A percentile compares a stretch with the other conserved stretches of the same genome.
Conservation (phyloP, 2,329 filamentous ascomycete species). For the Byssoonygena ceratinophila region DNA sequence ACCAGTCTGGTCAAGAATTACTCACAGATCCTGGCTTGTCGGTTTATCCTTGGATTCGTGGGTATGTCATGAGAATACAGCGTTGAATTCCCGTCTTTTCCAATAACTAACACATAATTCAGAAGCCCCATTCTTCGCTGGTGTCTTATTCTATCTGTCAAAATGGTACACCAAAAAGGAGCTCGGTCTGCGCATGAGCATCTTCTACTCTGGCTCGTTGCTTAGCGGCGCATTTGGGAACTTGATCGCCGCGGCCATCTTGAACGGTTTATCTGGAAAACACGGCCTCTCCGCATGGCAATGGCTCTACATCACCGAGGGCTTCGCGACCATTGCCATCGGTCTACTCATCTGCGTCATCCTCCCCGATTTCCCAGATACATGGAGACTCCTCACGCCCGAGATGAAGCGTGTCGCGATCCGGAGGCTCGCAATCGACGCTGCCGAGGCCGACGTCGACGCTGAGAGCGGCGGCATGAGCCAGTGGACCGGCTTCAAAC, state of each 20-base stretch:
- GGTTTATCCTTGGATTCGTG: conserved; percentile 38
- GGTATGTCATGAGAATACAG: conserved; percentile 15
- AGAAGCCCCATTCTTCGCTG: conserved; percentile 41
- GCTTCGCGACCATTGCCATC: conserved; percentile 27
- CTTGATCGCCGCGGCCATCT: conserved; percentile 44
- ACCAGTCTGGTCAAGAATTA: conserved; percentile 37
- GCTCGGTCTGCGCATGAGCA: conserved; percentile 41
- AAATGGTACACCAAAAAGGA: conserved; percentile 47
- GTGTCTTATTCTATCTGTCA: conserved; percentile 40
- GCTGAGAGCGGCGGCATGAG: conserved; percentile 36
- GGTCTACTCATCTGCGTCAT: conserved; percentile 27
- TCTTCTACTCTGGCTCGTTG: conserved; percentile 44
- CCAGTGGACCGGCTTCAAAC: conserved; percentile 42
- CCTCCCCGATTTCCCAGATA: conserved; percentile 37
- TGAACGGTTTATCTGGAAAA: conserved; percentile 30
- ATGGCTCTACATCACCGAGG: conserved; percentile 35
- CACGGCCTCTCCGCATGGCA: conserved; percentile 32
- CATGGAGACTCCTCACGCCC: conserved; percentile 34
- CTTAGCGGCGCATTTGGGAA: conserved; percentile 45
- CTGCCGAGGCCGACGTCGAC: conserved; percentile 41
- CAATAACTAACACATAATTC: background rate
- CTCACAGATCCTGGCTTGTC: conserved; percentile 36
- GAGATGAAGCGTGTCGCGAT: conserved; percentile 41
- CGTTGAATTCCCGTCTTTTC: no score
- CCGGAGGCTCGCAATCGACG: conserved; percentile 43